Conservation (phyloP, 2,329 filamentous ascomycete species). For the Calonectria pteridis region DNA sequence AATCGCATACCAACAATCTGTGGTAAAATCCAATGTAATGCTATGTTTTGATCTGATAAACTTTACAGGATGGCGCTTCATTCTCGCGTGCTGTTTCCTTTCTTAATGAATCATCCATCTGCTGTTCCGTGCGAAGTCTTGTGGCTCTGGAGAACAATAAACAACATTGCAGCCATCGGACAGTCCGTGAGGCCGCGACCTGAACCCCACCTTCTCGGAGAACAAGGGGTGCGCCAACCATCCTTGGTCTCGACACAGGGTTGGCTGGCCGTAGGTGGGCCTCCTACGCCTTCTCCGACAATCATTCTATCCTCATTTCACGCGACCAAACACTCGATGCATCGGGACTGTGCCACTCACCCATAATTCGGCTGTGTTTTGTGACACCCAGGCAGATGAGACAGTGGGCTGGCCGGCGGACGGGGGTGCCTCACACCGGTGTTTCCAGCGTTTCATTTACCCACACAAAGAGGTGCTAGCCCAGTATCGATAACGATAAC, state of each 20-base stretch:
- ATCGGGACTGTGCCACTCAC: not conserved
- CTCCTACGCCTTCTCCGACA: not conserved
- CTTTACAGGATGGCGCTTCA: not conserved
- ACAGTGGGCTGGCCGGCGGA: not conserved
- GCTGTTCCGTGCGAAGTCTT: not conserved
- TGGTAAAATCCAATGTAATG: not conserved
- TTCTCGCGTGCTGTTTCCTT: not conserved
- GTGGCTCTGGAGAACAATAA: not conserved
- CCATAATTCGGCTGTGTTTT: not conserved
- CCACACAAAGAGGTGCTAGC: not conserved
- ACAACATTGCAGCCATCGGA: not conserved
- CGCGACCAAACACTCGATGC: not conserved
- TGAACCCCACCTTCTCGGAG: conserved; percentile 14
- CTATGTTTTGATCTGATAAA: not conserved
- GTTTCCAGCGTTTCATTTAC: not conserved
- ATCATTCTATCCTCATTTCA: not conserved
- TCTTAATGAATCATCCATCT: not conserved
- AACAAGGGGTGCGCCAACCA: not conserved
- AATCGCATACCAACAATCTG: not conserved
- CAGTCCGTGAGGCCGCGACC: conserved; percentile 1
- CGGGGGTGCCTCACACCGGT: not conserved
- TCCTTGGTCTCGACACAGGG: conserved; percentile 1
- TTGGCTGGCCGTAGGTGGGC: not conserved
- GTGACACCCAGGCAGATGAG: not conserved
- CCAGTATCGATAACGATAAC: not conserved